A percentile compares a stretch with the other conserved stretches of the same genome.
Conservation (phyloP, 345 rosid species). For the Salix brachista region DNA sequence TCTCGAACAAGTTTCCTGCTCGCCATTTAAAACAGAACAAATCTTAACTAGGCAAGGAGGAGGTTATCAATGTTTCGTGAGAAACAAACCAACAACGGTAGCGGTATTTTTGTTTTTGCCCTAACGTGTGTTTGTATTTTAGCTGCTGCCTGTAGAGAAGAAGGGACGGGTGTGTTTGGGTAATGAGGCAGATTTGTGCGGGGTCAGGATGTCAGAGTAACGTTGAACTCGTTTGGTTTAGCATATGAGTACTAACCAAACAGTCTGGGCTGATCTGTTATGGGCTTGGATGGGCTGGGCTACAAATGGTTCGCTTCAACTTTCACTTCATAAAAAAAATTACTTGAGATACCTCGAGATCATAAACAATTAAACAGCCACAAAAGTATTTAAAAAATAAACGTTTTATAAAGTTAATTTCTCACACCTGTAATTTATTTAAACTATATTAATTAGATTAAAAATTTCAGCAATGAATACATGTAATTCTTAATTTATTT, state of each 20-base stretch:
- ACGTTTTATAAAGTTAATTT: no score
- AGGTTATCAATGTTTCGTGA: background rate
- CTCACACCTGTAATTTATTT: no score
- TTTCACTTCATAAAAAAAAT: no score
- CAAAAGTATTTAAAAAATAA: no score
- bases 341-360: no score
- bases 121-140: background rate
- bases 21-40: constrained; percentile 44
- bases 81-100: background rate
- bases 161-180: background rate
- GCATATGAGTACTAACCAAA: background rate
- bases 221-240: background rate
- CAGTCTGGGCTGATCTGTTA: background rate
- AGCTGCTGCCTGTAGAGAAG: background rate
- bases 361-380: no score
- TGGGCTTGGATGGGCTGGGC: no score
- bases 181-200: background rate
- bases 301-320: no score
- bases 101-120: background rate
- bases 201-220: background rate
- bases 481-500: no score
- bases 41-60: background rate
- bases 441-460: no score
- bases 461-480: no score
- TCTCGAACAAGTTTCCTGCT: constrained; percentile 74